Percentiles rank a stretch among this genome's conserved stretches.
Evolutionary conservation across 2,329 filamentous ascomycete species (phyloP).

Genomic region (Pseudogymnoascus sp.): DNA sequence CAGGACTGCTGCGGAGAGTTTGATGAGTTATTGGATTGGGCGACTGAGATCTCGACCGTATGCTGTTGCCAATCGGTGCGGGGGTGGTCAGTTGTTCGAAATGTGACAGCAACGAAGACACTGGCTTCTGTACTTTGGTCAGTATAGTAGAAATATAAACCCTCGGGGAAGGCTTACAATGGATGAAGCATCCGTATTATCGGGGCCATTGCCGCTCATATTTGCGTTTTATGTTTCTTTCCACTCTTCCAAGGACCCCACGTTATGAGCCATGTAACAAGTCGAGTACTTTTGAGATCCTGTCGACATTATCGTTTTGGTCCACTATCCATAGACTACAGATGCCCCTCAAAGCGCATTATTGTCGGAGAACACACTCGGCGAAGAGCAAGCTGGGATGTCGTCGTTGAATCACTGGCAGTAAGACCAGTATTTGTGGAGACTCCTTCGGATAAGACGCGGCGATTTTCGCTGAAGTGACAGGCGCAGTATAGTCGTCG

Average conservation of each 20-base stretch:
- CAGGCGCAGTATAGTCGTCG: background rate
- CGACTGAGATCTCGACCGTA: constrained; percentile 8
- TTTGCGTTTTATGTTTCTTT: constrained; percentile 12
- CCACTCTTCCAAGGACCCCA: constrained; percentile 4
- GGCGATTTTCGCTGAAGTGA: background rate
- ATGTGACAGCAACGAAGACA: constrained; percentile 70
- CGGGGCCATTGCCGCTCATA: constrained; percentile 38
- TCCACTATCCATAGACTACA: constrained; percentile 1
- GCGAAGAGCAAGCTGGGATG: background rate
- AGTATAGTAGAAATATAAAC: background rate
- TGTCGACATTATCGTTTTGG: background rate
- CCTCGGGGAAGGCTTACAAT: constrained; percentile 44
- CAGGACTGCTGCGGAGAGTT: background rate
- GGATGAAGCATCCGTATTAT: constrained; percentile 68
- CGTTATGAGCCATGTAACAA: constrained; percentile 5
- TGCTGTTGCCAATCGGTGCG: background rate
- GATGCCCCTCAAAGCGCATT: constrained; percentile 3
- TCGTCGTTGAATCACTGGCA: constrained; percentile 2
- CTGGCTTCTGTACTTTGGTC: constrained; percentile 52
- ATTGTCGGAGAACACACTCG: background rate
- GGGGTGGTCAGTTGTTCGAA: constrained; percentile 53
- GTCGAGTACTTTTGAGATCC: constrained; percentile 3
- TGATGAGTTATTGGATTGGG: background rate
- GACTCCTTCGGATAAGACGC: constrained; percentile 5
- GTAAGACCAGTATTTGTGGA: constrained; percentile 7